Base-by-base conservation (phyloP, 2,329 filamentous ascomycete species). In the Fonsecaea nubica region DNA sequence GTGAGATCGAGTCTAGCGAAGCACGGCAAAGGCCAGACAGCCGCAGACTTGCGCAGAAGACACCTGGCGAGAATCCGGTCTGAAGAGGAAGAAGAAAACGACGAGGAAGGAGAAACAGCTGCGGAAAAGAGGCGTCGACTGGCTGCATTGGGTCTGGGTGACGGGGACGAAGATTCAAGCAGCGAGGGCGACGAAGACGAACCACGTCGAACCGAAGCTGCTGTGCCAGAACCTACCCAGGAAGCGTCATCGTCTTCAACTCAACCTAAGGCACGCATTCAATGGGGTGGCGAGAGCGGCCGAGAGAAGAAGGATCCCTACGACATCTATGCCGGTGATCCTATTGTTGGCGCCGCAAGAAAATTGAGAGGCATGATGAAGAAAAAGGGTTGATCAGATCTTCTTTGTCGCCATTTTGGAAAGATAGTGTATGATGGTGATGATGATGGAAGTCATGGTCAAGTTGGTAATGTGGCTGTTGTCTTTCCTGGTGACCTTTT, bases 91-190 rank as follows among this genome's bases (percentile, higher is more conserved):
- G 71, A 72, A 52, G 70, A 66, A 9, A 69, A 68, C 18, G 69
- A 79, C 13, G 77, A 80, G n/a, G 77, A 77, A 0, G 76, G 75
- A 32, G 79, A 82, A 66, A 82, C 81, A 3, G 79, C 80, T 1
- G 81, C 80, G 8, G 80, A 83, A 68, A 80, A 80, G 45, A 77
- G 80, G 56, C 80, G 81, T 64, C 79, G 81, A 73, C 75, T 82
- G 7, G 80, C 80, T 32, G 80, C 80, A 1, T 69, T 82, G 10
- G 80, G 80, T 52, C 30, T 71, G 56, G 66, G 72, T 30, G 73
- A 66, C 33, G 66, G 64, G 21, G 59, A 33, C 18, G 69, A 67
- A 13, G 72, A 73, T 30, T 65, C 68, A 15, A 72, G 73, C 64
- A 75, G 73, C 45, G 74, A 76, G 36, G 74, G 75, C 40, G 72